Percentiles rank a stretch among this genome's conserved stretches.
Evolutionary conservation across 371 early-diverging fungal species (phyloP).

Genomic region (Furculomyces boomerangus): DNA sequence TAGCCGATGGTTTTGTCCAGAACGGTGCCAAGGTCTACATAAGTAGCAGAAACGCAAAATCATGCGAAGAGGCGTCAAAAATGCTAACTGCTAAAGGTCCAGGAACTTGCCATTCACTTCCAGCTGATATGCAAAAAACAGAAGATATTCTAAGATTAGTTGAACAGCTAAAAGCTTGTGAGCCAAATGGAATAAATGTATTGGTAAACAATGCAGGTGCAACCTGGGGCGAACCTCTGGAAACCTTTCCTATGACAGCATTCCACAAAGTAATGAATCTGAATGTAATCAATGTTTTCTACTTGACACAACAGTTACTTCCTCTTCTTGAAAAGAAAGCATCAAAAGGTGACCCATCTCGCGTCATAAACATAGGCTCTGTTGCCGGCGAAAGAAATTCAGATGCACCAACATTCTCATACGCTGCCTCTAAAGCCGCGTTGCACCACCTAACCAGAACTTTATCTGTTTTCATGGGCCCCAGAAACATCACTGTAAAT

Average conservation of each 20-base stretch:
- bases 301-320: constrained; percentile 51
- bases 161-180: constrained; percentile 32
- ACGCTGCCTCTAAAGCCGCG: constrained; percentile 61
- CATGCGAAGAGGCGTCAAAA: constrained; percentile 40
- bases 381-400: constrained; percentile 31
- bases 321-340: constrained; percentile 55
- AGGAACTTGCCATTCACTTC: constrained; percentile 49
- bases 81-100: constrained; percentile 40
- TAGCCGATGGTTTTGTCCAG: constrained; percentile 53
- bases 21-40: constrained; percentile 64
- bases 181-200: constrained; percentile 51
- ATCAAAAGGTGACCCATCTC: constrained; percentile 27
- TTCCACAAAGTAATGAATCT: constrained; percentile 70
- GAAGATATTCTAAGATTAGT: constrained; percentile 41
- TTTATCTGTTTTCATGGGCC: constrained; percentile 43
- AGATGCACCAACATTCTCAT: constrained; percentile 46
- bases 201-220: constrained; percentile 77
- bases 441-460: constrained; percentile 54
- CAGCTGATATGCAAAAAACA: constrained; percentile 53
- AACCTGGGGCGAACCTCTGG: constrained; percentile 42
- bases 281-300: constrained; percentile 71
- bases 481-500: constrained; percentile 59
- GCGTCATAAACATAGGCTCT: constrained; percentile 37
- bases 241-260: constrained; percentile 44
- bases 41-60: constrained; percentile 37